Evolutionary conservation across 2,329 filamentous ascomycete genomes (phyloP), one percentile per base, ranked within the genome.

Genomic region (Xylaria sp.): DNA sequence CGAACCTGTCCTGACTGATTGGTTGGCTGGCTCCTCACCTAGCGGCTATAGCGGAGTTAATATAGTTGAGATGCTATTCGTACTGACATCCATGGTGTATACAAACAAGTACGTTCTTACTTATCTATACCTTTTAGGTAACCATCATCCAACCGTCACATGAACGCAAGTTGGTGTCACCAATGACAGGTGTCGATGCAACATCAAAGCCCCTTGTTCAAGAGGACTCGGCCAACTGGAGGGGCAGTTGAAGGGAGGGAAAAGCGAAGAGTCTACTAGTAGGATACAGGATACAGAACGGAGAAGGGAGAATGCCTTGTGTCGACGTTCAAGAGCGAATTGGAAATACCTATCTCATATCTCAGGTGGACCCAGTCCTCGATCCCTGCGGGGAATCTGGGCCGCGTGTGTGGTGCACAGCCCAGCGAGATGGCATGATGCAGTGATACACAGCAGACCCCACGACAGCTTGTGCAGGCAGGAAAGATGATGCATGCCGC

Each of bases 361-460:
- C 12, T 18, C 4, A 6, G 13, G 41, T 43, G 39, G 9, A 41
- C n/a, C n/a, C 15, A 28, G 43, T 18, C 39, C 15, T 25, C 56
- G 31, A 55, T 58, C 60, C 56, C 61, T 64, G 56, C 36, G 46
- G 57, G 52, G 28, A 36, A 36, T 25, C 20, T 49, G 23, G 31
- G 28, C 13, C 15, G 18, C 41, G 12, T 41, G 39, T 46, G 7
- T 8, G 15, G 23, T 52, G 56, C 64, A 67, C 64, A 67, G 67
- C 67, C 67, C 59, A 61, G 52, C 52, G 10, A 36, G 52, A 55
- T 55, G 49, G 51, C 55, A 60, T 69, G 64, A 66, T 66, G 57
- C 62, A 66, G 52, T 48, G 25, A 56, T 52, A 46, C 62, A 52
- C 62, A 52, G 63, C 41, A 67, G 67, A 69, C 64, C 67, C 67